phyloP scores from a whole-genome alignment of 805 yeast species.

The Myxozyma udenii region DNA sequence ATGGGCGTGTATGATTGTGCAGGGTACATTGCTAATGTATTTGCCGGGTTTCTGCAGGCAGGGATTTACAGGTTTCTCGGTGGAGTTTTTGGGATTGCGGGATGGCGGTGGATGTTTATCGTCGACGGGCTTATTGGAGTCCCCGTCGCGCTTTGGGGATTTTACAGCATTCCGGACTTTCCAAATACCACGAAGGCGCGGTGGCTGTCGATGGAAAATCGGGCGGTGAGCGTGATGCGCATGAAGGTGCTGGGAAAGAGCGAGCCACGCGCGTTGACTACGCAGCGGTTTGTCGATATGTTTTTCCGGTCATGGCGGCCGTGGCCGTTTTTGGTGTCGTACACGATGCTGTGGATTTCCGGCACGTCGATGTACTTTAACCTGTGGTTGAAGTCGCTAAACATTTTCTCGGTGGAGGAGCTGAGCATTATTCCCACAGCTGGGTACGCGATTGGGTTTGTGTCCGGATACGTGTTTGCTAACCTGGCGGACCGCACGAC shows the following conservation, averaged over 20 bases:
- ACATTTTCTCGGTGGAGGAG: constrained; percentile 33
- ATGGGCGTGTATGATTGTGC: constrained; percentile 31
- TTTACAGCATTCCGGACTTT: constrained; percentile 22
- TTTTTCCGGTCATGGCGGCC: constrained; percentile 26
- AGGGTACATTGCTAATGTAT: constrained; percentile 33
- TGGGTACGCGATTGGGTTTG: constrained; percentile 37
- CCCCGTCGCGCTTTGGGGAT: constrained; percentile 26
- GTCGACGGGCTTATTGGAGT: constrained; percentile 22
- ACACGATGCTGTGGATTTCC: constrained; percentile 24
- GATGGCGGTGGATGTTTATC: constrained; percentile 29
- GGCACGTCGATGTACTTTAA: constrained; percentile 33
- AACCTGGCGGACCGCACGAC: constrained; percentile 35
- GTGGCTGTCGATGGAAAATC: constrained; percentile 17
- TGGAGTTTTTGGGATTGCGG: constrained; percentile 44
- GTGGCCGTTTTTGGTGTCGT: constrained; percentile 27
- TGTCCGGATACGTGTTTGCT: constrained; percentile 35
- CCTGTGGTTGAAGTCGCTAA: constrained; percentile 37
- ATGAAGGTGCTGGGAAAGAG: constrained; percentile 16
- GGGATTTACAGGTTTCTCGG: constrained; percentile 47
- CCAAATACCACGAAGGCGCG: constrained; percentile 24
- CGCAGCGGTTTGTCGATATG: constrained; percentile 15
- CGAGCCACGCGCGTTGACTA: constrained; percentile 15
- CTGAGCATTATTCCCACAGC: constrained; percentile 40
- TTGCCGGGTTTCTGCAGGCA: constrained; percentile 56
- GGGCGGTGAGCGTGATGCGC: constrained; percentile 15